These are phyloP conservation scores for Paramicrosporidium saccamoebae DNA, from an alignment of 371 early-diverging fungal species.

Conservation along the genomic window DNA sequence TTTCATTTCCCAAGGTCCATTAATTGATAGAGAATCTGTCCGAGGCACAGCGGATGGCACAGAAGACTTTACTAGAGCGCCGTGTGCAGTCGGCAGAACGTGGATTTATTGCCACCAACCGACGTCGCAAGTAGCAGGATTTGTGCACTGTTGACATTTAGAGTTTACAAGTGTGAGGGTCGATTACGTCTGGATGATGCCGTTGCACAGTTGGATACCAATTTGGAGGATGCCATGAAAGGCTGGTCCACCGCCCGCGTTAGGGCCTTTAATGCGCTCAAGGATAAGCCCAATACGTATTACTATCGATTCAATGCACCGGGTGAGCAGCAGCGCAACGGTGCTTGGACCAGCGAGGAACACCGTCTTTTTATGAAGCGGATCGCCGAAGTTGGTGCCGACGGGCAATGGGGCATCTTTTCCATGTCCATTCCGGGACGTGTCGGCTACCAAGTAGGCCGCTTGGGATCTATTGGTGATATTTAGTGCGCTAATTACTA, in stretches of 20 bases:
- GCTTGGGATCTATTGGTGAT: no score
- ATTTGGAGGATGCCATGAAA: constrained; percentile 46
- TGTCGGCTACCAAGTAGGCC: constrained; percentile 56
- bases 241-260: constrained; percentile 81
- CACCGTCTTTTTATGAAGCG: constrained; percentile 38
- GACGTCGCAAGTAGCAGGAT: no score
- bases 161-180: no score
- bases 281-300: constrained; percentile 65
- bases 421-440: constrained; percentile 73
- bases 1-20: neutral
- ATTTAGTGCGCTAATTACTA: constrained; percentile 72
- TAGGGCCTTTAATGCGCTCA: constrained; percentile 52
- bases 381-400: constrained; percentile 45
- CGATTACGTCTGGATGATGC: constrained; percentile 58
- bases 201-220: constrained; percentile 28
- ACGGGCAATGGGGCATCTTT: constrained; percentile 83
- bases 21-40: no score
- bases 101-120: no score
- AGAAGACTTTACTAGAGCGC: no score
- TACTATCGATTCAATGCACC: constrained; percentile 85
- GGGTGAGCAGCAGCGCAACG: constrained; percentile 62
- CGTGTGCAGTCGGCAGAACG: no score
- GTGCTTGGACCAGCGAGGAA: constrained; percentile 55
- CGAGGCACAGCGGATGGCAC: no score
- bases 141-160: no score